These are phyloP conservation scores for Immersiporthe knoxdaviesiana DNA, from an alignment of 2,329 filamentous ascomycete species.

Conservation along the genomic window DNA sequence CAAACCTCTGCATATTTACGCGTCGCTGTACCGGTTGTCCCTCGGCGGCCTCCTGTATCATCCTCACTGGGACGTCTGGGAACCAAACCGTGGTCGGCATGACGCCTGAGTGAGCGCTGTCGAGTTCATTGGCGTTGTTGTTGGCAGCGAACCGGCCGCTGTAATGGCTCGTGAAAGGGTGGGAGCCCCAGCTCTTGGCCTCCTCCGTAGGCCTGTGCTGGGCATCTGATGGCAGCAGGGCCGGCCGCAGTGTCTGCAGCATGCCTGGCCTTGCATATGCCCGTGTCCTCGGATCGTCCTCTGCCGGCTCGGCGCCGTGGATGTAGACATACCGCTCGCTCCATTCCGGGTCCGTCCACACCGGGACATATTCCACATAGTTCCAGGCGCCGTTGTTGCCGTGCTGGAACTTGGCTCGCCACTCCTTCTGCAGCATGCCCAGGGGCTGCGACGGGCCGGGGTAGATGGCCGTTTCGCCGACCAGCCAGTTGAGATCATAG, in stretches of 20 bases:
- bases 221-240: constrained; percentile 14
- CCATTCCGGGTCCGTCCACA: constrained; percentile 28
- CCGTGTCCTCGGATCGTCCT: neutral
- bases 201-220: constrained; percentile 12
- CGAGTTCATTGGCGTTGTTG: neutral
- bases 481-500: constrained; percentile 5
- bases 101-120: constrained; percentile 11
- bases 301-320: no score
- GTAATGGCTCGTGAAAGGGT: constrained; percentile 7
- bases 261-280: constrained; percentile 11
- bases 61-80: constrained; percentile 3
- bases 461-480: neutral
- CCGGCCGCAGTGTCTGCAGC: constrained; percentile 19
- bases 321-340: constrained; percentile 10
- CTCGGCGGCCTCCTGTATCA: neutral
- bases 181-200: constrained; percentile 23
- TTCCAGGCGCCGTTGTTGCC: constrained; percentile 12
- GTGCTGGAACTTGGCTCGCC: neutral
- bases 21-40: neutral
- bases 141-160: neutral
- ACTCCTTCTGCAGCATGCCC: constrained; percentile 15
- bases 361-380: constrained; percentile 25
- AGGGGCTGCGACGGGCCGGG: constrained; percentile 2
- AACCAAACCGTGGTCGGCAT: constrained; percentile 17
- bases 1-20: constrained; percentile 14